Evolutionary conservation across 305 asterid species (phyloP).

Genomic region (Fraxinus xanthoxyloides): DNA sequence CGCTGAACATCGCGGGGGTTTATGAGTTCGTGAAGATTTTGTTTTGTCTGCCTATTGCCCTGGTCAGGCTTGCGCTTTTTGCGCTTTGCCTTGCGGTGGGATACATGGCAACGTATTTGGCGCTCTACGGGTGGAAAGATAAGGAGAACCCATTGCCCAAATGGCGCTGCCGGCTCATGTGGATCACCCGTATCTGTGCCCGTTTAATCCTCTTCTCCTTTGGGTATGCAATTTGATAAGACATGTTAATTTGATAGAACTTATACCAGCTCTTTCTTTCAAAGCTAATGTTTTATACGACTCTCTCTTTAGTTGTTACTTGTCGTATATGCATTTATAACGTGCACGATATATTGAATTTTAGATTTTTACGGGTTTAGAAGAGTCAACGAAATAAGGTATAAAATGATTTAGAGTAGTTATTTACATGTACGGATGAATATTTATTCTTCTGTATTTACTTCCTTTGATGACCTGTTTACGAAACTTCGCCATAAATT

Average conservation of each 20-base stretch:
- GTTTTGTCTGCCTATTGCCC: constrained; percentile 69
- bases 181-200: constrained; percentile 71
- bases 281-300: neutral
- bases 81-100: constrained; percentile 63
- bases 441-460: neutral
- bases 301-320: neutral
- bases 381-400: neutral
- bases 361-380: neutral
- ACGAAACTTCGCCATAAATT: neutral
- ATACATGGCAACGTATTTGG: constrained; percentile 60
- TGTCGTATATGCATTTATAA: neutral
- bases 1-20: constrained; percentile 63
- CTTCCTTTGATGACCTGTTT: neutral
- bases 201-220: constrained; percentile 83
- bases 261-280: neutral
- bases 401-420: neutral
- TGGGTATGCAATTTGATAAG: constrained; percentile 49
- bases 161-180: constrained; percentile 84
- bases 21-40: constrained; percentile 89
- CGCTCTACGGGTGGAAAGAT: constrained; percentile 88
- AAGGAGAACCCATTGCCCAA: constrained; percentile 80
- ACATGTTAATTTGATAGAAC: neutral
- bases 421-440: neutral
- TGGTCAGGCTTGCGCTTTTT: constrained; percentile 59
- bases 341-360: neutral